Evolutionary conservation across 208 protist genomes (phyloP), one percentile per base, ranked within the genome.

Genomic region (Porcisia hertigi): DNA sequence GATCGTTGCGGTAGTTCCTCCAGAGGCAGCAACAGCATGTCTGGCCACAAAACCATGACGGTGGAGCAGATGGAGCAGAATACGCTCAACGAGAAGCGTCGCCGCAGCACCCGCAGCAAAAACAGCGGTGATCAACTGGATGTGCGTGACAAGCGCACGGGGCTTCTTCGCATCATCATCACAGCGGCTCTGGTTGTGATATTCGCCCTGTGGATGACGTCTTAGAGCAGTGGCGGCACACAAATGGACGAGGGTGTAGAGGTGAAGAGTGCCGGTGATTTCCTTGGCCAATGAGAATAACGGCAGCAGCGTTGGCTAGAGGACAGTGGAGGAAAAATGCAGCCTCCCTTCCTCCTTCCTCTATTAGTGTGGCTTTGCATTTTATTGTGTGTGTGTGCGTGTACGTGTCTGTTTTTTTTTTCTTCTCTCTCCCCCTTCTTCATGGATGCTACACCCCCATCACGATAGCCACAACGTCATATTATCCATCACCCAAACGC

Each of bases 81-180:
- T 54, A 81, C 82, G 30, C 77, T 79, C 30, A 72, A 76, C n/a
- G 69, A 83, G 71, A 99, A 99, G 90, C 99, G 99, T 77, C 90
- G 99, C 43, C 77, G 77, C 57, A 76, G 14, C 45, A 64, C 99
- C 55, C 77, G 69, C 57, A 76, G 14, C 45, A 64, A 67, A 7
- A 58, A 9, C 12, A 47, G 54, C 36, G 69, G 69, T 18, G 43
- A 70, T 4, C 49, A 64, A 53, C 18, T 34, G 23, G 54, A 41
- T 18, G 64, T 66, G 63, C 71, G 71, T 2, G 62, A 63, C 34
- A 55, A 49, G 4, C 62, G 53, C 47, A 76, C 64, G 16, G 34
- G 39, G 20, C 18, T 76, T 30, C 49, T 76, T 43, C 77, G 71
- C 34, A 76, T 76, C 1, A 58, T 47, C 25, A 65, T 76, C 43